Conservation (phyloP, 441 rosid species). For the Jatropha multifida region DNA sequence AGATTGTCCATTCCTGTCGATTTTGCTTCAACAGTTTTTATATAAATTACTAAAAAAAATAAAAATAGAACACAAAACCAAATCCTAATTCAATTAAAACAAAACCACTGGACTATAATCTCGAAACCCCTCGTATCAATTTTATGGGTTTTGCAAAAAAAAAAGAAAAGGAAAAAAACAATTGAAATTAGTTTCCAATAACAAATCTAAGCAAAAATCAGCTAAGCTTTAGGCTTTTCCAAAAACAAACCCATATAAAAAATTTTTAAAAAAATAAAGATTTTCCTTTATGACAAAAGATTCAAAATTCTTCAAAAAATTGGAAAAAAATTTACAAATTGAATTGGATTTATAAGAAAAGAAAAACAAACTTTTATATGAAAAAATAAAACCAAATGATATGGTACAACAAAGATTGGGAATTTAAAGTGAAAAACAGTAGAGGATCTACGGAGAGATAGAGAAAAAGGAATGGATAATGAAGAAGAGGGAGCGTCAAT, state of each 20-base stretch:
- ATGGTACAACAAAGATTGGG: conserved; percentile 8
- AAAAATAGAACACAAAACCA: conserved; percentile 16
- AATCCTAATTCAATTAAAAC: conserved; percentile 14
- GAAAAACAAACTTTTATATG: not conserved
- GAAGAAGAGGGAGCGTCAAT: not conserved
- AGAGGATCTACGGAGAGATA: not conserved
- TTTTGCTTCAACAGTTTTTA: not conserved
- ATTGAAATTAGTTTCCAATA: not conserved
- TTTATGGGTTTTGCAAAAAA: conserved; percentile 6
- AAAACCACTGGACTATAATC: not conserved
- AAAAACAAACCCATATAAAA: conserved; percentile 8
- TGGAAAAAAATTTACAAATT: not conserved
- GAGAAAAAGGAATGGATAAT: conserved; percentile 3
- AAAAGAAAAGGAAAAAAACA: not conserved
- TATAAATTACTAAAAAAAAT: not conserved
- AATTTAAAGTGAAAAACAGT: not conserved
- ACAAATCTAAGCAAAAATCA: conserved; percentile 28
- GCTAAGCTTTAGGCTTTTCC: conserved; percentile 17
- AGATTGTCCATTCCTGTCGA: conserved; percentile 10
- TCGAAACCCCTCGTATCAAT: not conserved
- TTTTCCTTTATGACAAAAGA: not conserved
- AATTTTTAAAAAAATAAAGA: not conserved
- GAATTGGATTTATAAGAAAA: not conserved
- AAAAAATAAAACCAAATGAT: not conserved
- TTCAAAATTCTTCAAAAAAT: not conserved